These are phyloP conservation scores for Crassisporium funariophilum DNA, from an alignment of 768 basidiomycete species.

Conservation along the genomic window DNA sequence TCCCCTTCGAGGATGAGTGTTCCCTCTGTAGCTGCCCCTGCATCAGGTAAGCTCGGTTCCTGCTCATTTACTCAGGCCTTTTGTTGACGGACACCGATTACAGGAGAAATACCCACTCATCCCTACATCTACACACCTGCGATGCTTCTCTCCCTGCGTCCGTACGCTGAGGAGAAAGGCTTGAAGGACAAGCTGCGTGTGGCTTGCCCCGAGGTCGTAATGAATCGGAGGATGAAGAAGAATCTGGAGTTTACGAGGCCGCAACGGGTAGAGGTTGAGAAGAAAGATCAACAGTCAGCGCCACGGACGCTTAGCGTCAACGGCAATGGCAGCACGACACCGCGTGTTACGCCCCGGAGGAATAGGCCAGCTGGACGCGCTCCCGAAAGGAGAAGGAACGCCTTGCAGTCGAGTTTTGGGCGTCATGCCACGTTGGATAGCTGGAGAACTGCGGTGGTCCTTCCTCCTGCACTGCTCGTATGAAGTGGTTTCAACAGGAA, in stretches of 20 bases:
- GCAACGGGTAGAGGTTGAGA: conserved; percentile 2
- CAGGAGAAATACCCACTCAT: background rate
- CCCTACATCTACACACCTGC: conserved; percentile 14
- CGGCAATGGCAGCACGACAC: background rate
- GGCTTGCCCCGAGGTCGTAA: conserved; percentile 30
- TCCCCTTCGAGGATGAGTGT: background rate
- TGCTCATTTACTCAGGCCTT: background rate
- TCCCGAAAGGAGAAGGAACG: conserved; percentile 12
- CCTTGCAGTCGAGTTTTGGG: conserved; percentile 3
- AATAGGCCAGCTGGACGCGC: conserved; percentile 11
- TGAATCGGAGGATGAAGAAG: conserved; percentile 35
- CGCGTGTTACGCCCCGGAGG: conserved; percentile 11
- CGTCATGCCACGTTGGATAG: conserved; percentile 7
- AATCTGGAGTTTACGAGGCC: conserved; percentile 25
- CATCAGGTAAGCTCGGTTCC: background rate
- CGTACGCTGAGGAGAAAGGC: conserved; percentile 20
- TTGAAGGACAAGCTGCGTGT: conserved; percentile 24
- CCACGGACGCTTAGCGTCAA: background rate
- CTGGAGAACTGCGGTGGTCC: background rate
- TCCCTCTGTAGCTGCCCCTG: too few relatives aligned
- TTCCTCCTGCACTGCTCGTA: conserved; percentile 4
- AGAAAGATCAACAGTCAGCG: conserved; percentile 1
- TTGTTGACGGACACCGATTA: background rate
- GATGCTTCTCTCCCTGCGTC: conserved; percentile 20
- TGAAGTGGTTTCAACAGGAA: too few relatives aligned